Conservation (phyloP, 2,329 filamentous ascomycete genomes). For the Ambrosiella xylebori region DNA sequence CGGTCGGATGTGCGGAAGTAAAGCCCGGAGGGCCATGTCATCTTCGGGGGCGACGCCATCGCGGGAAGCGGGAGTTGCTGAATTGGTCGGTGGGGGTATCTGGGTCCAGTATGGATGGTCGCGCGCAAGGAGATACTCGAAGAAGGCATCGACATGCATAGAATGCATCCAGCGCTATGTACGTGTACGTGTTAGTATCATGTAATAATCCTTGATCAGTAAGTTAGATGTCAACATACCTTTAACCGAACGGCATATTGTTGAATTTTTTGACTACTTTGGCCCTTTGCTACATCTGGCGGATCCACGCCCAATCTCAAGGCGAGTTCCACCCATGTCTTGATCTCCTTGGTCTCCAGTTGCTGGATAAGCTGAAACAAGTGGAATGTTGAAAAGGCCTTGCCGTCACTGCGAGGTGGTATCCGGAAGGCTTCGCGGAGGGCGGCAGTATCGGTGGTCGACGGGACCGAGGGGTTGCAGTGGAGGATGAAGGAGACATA, state of each 20-base stretch:
- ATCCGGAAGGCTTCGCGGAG: constrained; percentile 60
- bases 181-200: background rate
- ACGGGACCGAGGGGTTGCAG: constrained; percentile 64
- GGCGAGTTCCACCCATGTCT: constrained; percentile 82
- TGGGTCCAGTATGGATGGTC: constrained; percentile 62
- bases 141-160: constrained; percentile 89
- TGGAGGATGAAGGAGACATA: constrained; percentile 76
- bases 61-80: constrained; percentile 46
- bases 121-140: constrained; percentile 58
- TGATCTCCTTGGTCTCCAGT: constrained; percentile 67
- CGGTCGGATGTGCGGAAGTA: constrained; percentile 59
- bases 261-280: constrained; percentile 84
- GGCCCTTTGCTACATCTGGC: constrained; percentile 62
- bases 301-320: constrained; percentile 77
- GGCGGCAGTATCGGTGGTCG: constrained; percentile 50
- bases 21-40: constrained; percentile 68
- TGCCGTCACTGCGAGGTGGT: constrained; percentile 74
- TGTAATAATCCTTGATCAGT: background rate
- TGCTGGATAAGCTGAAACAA: constrained; percentile 65
- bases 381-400: constrained; percentile 61
- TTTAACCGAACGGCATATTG: constrained; percentile 88
- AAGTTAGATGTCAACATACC: constrained; percentile 30
- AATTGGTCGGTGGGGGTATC: constrained; percentile 47
- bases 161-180: constrained; percentile 86
- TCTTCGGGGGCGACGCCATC: constrained; percentile 77